Base-by-base conservation (phyloP, 345 rosid species). In the Citrus trifoliata region DNA sequence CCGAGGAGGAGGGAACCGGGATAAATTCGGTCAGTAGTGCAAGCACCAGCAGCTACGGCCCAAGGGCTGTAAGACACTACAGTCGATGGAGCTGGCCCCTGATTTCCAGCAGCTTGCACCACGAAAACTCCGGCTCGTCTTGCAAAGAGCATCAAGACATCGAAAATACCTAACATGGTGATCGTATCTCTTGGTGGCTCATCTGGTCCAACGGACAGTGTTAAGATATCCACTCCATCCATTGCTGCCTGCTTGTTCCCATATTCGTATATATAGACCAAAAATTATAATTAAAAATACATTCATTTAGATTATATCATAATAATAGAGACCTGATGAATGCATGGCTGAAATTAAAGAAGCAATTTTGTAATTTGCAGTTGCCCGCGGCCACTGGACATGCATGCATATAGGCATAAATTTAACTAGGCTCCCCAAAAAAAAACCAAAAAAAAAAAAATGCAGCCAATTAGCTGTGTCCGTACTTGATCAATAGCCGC, bases 401-500 rank as follows among this genome's bases (percentile, higher is more conserved):
- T 3, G 18, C 16, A 12, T 10, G 16, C 51, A 3, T 3, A 4
- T 3, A 12, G 13, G 16, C 48, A 13, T 46, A 46, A 42, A 12
- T 12, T 46, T 46, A 12, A 3, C 51, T 46, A 13, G 51, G 51
- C 7, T 7, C 42, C 2, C 10, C 0, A 38, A 38, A 0, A 38
- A 38, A 1, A 38, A 8, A 8, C n/a, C n/a, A 38, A 38, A 10
- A 40, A 9, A 40, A 40, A 40, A 10, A 12, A 14, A 1, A 8
- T 1, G 6, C 4, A 55, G 9, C 16, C 0, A 14, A 6, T 48
- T 10, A 27, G 35, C 25, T 6, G 0, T 2, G 7, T 10, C 53
- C 84, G 60, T 83, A 95, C 98, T 88, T 91, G 98, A 82, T 93
- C 98, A 30, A 93, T 89, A 58, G 98, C 98, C 72, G 98, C 97